phyloP scores from a whole-genome alignment of 2,329 filamentous ascomycete genomes.

The Dactylellina drechsleri region DNA sequence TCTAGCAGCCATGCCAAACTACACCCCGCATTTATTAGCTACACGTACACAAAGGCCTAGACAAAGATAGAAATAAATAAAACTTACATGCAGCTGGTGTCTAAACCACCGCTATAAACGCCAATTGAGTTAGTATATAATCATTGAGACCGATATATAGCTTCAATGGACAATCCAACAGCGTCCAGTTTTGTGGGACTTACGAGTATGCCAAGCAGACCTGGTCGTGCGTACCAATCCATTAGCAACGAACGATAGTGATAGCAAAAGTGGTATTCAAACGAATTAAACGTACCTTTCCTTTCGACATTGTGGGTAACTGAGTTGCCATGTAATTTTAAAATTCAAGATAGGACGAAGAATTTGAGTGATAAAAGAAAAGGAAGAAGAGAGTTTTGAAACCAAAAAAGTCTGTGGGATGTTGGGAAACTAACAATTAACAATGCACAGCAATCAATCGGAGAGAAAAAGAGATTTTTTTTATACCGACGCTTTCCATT shows the following conservation, averaged over 20 bases:
- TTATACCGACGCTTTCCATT: conserved; percentile 52
- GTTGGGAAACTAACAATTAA: not conserved
- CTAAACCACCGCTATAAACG: conserved; percentile 62
- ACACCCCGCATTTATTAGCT: conserved; percentile 22
- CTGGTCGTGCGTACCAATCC: conserved; percentile 55
- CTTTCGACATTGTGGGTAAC: conserved; percentile 48
- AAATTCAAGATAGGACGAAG: not conserved
- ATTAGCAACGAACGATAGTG: not conserved
- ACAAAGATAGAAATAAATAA: conserved; percentile 57
- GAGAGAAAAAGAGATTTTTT: conserved; percentile 1
- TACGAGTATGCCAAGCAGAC: conserved; percentile 63
- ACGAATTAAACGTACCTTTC: conserved; percentile 30
- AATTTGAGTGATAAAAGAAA: not conserved
- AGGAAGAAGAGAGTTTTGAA: conserved; percentile 6
- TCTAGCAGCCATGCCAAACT: conserved; percentile 62
- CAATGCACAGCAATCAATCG: conserved; percentile 5
- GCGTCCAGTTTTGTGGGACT: conserved; percentile 38
- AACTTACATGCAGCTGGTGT: conserved; percentile 64
- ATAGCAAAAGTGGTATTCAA: no score
- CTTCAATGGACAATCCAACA: not conserved
- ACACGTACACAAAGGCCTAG: not conserved
- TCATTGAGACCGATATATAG: not conserved
- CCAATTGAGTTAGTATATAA: conserved; percentile 37
- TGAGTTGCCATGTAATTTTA: conserved; percentile 34
- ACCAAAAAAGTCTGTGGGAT: not conserved